These are phyloP conservation scores for Phaffia tasmanica DNA, from an alignment of 768 basidiomycete species.

Conservation along the genomic window DNA sequence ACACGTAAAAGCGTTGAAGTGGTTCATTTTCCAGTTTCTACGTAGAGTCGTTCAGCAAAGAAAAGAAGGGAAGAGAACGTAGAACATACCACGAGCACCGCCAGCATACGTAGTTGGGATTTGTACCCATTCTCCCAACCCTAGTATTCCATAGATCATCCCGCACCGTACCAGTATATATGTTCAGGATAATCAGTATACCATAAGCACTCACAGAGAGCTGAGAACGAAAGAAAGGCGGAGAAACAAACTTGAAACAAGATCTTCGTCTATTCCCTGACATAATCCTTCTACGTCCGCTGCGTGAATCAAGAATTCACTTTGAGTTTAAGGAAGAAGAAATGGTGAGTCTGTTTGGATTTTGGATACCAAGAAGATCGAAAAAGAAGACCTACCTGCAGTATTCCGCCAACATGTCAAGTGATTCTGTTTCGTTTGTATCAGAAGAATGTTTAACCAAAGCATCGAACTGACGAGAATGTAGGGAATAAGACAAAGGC, in stretches of 20 bases:
- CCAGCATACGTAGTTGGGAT: conserved; percentile 96
- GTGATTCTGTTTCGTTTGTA: conserved; percentile 49
- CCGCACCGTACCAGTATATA: not conserved
- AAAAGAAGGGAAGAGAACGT: not conserved
- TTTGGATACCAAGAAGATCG: not conserved
- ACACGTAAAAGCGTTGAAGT: not conserved
- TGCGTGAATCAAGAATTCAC: conserved; percentile 90
- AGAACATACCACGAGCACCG: conserved; percentile 67
- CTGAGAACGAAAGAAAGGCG: not conserved
- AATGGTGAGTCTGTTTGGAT: not conserved
- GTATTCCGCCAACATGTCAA: conserved; percentile 62
- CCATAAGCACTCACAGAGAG: not conserved
- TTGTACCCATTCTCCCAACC: conserved; percentile 76
- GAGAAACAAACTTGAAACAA: conserved; percentile 57
- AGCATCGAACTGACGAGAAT: not conserved
- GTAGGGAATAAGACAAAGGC: conserved; percentile 17
- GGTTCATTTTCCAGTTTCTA: not conserved
- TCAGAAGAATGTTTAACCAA: not conserved
- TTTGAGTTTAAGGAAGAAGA: conserved; percentile 35
- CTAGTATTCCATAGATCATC: conserved; percentile 39
- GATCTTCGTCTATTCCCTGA: conserved; percentile 82
- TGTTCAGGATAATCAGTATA: not conserved
- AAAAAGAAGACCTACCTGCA: conserved; percentile 52
- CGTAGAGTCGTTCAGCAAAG: not conserved
- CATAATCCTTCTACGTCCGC: conserved; percentile 98